Evolutionary conservation across 352 stramenopile genomes (phyloP), one percentile per base, ranked within the genome.

Genomic region (Pilasporangium apinafurcum): DNA sequence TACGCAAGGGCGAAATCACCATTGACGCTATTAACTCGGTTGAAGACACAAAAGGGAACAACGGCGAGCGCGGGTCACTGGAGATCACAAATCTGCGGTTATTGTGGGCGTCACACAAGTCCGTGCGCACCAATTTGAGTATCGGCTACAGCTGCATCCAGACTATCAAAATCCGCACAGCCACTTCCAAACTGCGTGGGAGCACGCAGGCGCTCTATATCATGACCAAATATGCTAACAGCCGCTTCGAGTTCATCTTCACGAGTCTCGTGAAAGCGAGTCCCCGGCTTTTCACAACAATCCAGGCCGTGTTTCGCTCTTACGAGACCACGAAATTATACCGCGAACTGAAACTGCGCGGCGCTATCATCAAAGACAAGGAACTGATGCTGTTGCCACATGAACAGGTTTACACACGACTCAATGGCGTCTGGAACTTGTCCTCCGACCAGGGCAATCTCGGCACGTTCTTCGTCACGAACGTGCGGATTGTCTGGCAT

Each of bases 41-140:
- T 7, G 90, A 97, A 52, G 90, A 97, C 54, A 97, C 90, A 8
- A 97, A 97, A 58, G 90, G 87, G 30, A 97, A 97, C 67, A 97
- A 97, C 59, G 90, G 90, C 53, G 84, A 96, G 37, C 69, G 84
- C 49, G 90, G 86, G 9, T 83, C 69, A 20, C 62, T 96, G 6
- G 65, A 91, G 48, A 88, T 97, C 51, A 97, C 89, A n/a, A 97
- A 96, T 57, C 53, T 97, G 54, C 59, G 90, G 29, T 68, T 97
- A 29, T 48, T 96, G 1, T 97, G 90, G 90, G 72, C 87, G 8
- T 90, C 76, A 41, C 87, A 97, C 73, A 92, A 91, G 59, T 83
- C 68, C 9, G 56, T 73, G 28, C 68, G 73, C 9, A 92, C 80
- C 22, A 96, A 96, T 46, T 52, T 96, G 8, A 95, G 72, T 56